Evolutionary conservation across 2,329 filamentous ascomycete genomes (phyloP).

Genomic region (Cladophialophora carrionii): DNA sequence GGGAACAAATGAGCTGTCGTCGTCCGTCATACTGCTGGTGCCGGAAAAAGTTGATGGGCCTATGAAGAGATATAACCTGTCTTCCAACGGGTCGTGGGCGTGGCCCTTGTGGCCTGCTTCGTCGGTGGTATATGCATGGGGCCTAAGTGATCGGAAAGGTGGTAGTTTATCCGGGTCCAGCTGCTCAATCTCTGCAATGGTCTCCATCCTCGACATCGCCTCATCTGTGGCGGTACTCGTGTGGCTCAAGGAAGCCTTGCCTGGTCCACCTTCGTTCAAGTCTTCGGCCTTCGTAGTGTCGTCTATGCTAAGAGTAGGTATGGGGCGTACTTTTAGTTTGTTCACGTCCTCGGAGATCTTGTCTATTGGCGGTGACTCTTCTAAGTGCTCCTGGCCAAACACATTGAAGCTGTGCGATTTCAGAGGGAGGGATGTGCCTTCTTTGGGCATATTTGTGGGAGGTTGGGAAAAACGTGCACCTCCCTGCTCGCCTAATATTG

Average conservation of each 20-base stretch:
- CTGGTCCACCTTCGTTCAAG: neutral
- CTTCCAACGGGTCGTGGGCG: constrained; percentile 66
- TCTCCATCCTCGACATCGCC: constrained; percentile 18
- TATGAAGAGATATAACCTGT: constrained; percentile 74
- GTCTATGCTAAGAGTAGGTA: constrained; percentile 31
- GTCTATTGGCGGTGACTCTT: constrained; percentile 56
- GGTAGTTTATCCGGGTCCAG: constrained; percentile 33
- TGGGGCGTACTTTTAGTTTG: constrained; percentile 15
- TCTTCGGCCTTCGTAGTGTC: constrained; percentile 24
- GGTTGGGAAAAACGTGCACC: constrained; percentile 61
- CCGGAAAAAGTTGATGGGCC: constrained; percentile 60
- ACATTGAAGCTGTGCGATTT: constrained; percentile 57
- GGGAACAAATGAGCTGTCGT: constrained; percentile 35
- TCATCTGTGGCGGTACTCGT: constrained; percentile 31
- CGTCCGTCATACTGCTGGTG: constrained; percentile 53
- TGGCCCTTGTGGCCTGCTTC: constrained; percentile 54
- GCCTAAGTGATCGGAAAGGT: constrained; percentile 35
- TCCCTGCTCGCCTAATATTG: constrained; percentile 61
- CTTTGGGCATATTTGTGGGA: constrained; percentile 56
- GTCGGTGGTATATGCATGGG: constrained; percentile 32
- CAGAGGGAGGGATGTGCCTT: constrained; percentile 37
- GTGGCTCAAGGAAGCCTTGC: constrained; percentile 14
- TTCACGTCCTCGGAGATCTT: constrained; percentile 51
- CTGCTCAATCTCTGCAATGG: constrained; percentile 22
- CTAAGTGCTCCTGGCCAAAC: constrained; percentile 55